phyloP scores from a whole-genome alignment of 371 early-diverging fungal genomes.

The Mucor irregularis region DNA sequence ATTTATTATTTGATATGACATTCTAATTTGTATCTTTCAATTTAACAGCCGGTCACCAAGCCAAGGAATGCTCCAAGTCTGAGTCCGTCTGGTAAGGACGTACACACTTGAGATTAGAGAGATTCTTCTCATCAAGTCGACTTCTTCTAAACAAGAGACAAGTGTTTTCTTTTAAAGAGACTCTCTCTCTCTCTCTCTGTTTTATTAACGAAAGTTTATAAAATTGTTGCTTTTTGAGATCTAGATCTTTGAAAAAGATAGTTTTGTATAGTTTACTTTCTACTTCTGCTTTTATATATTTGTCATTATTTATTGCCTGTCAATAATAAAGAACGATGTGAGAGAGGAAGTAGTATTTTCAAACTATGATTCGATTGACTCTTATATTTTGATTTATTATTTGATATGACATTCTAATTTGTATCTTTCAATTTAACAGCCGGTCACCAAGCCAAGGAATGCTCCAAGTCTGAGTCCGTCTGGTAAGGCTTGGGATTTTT shows the following conservation, averaged over 20 bases:
- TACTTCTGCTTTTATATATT: neutral
- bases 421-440: conserved; percentile 35
- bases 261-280: neutral
- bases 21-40: conserved; percentile 15
- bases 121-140: no score
- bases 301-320: conserved; percentile 5
- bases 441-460: conserved; percentile 68
- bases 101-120: no score
- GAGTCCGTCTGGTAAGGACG: conserved; percentile 64
- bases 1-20: conserved; percentile 3
- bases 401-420: conserved; percentile 13
- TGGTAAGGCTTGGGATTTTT: conserved; percentile 47
- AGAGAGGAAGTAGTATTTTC: conserved; percentile 1
- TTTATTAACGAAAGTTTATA: neutral
- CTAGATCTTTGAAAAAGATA: conserved; percentile 1
- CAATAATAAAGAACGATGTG: conserved; percentile 10
- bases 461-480: conserved; percentile 54
- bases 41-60: conserved; percentile 64
- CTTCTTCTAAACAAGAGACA: no score
- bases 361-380: neutral
- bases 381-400: neutral
- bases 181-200: no score
- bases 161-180: no score
- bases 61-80: conserved; percentile 58
- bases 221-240: neutral